Conservation (phyloP, 257 asterid species). For the Primulina eburnea region DNA sequence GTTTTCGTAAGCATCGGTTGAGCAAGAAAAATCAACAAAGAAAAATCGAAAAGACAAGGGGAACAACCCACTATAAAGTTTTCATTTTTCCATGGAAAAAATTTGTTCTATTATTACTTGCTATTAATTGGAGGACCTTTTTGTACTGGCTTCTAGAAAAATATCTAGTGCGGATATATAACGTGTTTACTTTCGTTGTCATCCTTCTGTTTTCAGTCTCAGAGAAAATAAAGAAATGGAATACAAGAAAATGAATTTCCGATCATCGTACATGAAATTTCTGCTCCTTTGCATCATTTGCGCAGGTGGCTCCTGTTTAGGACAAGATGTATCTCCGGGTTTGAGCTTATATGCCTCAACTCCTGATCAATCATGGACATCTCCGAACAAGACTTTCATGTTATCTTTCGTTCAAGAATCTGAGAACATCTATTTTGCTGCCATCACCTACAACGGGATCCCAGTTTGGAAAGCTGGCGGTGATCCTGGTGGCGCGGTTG, state of each 20-base stretch:
- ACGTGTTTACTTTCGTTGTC: background rate
- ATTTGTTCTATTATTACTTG: no score
- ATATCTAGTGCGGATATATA: background rate
- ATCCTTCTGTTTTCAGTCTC: background rate
- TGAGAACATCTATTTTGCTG: slow-evolving; percentile 40
- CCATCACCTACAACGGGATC: slow-evolving; percentile 45
- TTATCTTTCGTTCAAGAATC: slow-evolving; percentile 49
- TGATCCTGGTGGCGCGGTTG: slow-evolving; percentile 43
- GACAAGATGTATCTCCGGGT: slow-evolving; percentile 49
- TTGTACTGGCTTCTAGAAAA: background rate
- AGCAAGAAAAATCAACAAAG: no score
- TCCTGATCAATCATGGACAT: slow-evolving; percentile 49
- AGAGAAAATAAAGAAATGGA: no score
- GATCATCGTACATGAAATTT: background rate
- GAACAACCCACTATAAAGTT: no score
- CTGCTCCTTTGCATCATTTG: slow-evolving; percentile 20
- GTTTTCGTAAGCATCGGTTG: no score
- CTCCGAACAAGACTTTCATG: slow-evolving; percentile 48
- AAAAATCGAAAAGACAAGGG: no score
- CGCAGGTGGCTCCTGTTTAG: slow-evolving; percentile 19
- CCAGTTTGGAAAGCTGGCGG: slow-evolving; percentile 76
- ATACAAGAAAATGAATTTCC: slow-evolving; percentile 1
- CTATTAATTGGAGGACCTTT: no score
- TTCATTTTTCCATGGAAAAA: no score
- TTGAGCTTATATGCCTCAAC: slow-evolving; percentile 52